phyloP scores from a whole-genome alignment of 2,329 filamentous ascomycete genomes.

The Aspergillus brunneoviolaceus region DNA sequence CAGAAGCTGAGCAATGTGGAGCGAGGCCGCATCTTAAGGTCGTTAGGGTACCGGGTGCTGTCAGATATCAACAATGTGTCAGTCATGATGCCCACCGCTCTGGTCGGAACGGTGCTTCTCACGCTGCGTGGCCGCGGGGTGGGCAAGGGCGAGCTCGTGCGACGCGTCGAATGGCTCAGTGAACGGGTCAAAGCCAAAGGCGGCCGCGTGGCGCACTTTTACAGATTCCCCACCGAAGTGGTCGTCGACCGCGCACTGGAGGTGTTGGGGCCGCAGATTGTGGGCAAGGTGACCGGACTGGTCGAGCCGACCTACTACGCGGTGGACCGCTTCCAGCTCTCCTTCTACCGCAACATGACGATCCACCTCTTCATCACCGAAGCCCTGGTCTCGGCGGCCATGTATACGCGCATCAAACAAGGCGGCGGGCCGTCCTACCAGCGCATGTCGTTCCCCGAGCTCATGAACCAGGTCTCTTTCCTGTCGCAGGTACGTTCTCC shows the following conservation, averaged over 20 bases:
- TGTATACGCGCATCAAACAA: slow-evolving; percentile 88
- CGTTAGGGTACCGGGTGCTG: slow-evolving; percentile 86
- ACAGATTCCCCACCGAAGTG: slow-evolving; percentile 71
- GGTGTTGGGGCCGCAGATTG: slow-evolving; percentile 84
- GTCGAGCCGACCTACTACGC: slow-evolving; percentile 92
- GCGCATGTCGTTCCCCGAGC: slow-evolving; percentile 70
- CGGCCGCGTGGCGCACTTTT: slow-evolving; percentile 90
- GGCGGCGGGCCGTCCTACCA: slow-evolving; percentile 83
- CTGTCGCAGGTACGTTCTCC: slow-evolving; percentile 62
- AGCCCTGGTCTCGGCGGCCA: slow-evolving; percentile 80
- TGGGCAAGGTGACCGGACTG: slow-evolving; percentile 74
- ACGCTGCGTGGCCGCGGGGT: slow-evolving; percentile 90
- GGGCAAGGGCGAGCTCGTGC: slow-evolving; percentile 78
- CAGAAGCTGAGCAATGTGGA: slow-evolving; percentile 51
- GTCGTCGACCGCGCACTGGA: slow-evolving; percentile 89
- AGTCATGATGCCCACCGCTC: slow-evolving; percentile 95
- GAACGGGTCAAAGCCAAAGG: slow-evolving; percentile 79
- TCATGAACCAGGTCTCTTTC: slow-evolving; percentile 80
- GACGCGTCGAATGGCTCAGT: slow-evolving; percentile 87
- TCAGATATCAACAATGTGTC: slow-evolving; percentile 94
- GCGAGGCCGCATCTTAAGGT: slow-evolving; percentile 73
- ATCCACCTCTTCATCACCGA: slow-evolving; percentile 97
- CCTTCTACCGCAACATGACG: slow-evolving; percentile 99
- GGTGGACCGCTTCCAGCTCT: slow-evolving; percentile 93
- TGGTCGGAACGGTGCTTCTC: slow-evolving; percentile 89